A percentile compares a stretch with the other conserved stretches of the same genome.
Evolutionary conservation across 108 stramenopile species (phyloP).

Genomic region (Fragilaria crotonensis): DNA sequence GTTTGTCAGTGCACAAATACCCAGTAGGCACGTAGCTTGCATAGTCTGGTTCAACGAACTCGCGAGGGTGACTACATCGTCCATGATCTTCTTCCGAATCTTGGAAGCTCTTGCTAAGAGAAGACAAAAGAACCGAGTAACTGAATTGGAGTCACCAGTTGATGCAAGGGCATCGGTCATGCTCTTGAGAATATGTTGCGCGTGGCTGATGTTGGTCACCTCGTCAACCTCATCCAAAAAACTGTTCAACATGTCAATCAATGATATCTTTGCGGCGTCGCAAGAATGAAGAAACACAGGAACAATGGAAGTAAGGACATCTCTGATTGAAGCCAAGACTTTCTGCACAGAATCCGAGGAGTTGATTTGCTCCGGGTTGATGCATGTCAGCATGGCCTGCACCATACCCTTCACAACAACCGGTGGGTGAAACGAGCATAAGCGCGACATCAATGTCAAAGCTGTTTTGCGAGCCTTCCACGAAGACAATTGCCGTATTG

Average conservation of each 20-base stretch:
- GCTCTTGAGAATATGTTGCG: slow-evolving; percentile 20
- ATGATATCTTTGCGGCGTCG: slow-evolving; percentile 28
- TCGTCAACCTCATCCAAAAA: slow-evolving; percentile 16
- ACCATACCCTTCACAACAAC: slow-evolving; percentile 45
- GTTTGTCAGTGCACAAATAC: too few species aligned
- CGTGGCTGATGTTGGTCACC: background rate
- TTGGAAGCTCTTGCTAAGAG: too few species aligned
- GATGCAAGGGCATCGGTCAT: slow-evolving; percentile 29
- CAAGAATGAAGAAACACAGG: slow-evolving; percentile 52
- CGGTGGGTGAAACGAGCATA: slow-evolving; percentile 48
- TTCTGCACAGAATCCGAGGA: too few species aligned
- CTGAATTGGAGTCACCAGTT: too few species aligned
- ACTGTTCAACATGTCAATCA: slow-evolving; percentile 31
- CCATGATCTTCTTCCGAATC: too few species aligned
- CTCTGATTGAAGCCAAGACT: slow-evolving; percentile 23
- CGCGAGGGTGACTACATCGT: too few species aligned
- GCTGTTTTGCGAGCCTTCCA: too few species aligned
- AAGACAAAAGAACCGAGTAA: too few species aligned
- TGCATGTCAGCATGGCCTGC: slow-evolving; percentile 41
- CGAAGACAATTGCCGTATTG: too few species aligned
- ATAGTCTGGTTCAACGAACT: too few species aligned
- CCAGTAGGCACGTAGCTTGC: too few species aligned
- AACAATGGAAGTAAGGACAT: slow-evolving; percentile 37
- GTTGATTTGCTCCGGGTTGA: too few species aligned
- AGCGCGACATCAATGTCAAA: slow-evolving; percentile 41